Conservation (phyloP, 257 asterid genomes). For the Parsonsia alboflavescens region DNA sequence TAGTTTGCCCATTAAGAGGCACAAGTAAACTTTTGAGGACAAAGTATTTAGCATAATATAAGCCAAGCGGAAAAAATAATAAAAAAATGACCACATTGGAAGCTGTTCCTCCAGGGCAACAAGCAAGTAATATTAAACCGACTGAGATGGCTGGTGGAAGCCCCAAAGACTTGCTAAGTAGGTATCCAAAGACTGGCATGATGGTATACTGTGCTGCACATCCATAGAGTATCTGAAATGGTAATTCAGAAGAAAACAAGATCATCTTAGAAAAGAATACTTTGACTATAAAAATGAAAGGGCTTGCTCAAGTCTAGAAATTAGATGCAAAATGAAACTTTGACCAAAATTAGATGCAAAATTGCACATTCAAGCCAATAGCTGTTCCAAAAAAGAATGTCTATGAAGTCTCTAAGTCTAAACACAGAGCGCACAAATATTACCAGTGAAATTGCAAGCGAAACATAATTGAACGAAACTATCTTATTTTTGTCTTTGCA, state of each 20-base stretch:
- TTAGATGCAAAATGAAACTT: background rate
- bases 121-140: slow-evolving; percentile 77
- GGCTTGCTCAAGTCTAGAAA: background rate
- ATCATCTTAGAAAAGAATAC: background rate
- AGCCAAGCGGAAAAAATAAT: background rate
- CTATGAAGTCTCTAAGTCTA: background rate
- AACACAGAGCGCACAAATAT: background rate
- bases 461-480: slow-evolving; percentile 2
- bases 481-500: background rate
- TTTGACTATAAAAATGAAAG: background rate
- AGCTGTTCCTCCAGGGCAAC: slow-evolving; percentile 97
- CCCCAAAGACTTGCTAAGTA: slow-evolving; percentile 67
- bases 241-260: background rate
- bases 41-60: no score
- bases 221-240: slow-evolving; percentile 63
- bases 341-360: background rate
- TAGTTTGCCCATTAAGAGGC: background rate
- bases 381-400: background rate
- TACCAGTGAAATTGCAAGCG: background rate
- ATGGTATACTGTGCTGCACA: slow-evolving; percentile 82
- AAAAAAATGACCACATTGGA: slow-evolving; percentile 80
- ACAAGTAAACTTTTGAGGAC: background rate
- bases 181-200: slow-evolving; percentile 70
- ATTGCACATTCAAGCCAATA: background rate
- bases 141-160: slow-evolving; percentile 74